phyloP scores from a whole-genome alignment of 257 asterid species.

The Solanum peruvianum region DNA sequence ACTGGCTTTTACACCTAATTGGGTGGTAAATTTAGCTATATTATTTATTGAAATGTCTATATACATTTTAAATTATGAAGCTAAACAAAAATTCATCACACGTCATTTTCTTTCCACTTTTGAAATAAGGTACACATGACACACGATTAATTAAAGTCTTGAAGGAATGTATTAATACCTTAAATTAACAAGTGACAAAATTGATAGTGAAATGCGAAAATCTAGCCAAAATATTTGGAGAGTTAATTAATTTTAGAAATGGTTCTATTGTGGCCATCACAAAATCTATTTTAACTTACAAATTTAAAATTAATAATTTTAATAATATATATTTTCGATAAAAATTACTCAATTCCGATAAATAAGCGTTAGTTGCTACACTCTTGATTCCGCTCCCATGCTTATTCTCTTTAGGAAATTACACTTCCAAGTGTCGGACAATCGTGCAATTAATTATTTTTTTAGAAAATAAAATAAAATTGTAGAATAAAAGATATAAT shows the following conservation, averaged over 20 bases:
- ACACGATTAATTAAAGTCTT: not conserved
- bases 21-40: not conserved
- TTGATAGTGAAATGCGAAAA: not conserved
- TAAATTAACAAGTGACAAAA: not conserved
- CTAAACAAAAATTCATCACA: not conserved
- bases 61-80: not conserved
- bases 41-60: not conserved
- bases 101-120: not conserved
- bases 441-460: not conserved
- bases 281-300: not conserved
- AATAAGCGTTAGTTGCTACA: fast-evolving
- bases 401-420: not conserved
- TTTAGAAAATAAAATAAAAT: not conserved
- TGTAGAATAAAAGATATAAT: not conserved
- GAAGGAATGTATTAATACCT: not conserved
- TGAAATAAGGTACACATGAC: not conserved
- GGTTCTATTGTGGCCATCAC: not conserved
- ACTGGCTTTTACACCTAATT: not conserved
- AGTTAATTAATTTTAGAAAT: not conserved
- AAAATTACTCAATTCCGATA: not conserved
- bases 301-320: not conserved
- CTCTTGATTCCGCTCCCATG: not conserved
- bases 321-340: not conserved
- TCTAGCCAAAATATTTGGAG: not conserved
- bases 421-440: not conserved